Conservation (phyloP, 805 yeast species). For the Wickerhamiella cacticola region DNA sequence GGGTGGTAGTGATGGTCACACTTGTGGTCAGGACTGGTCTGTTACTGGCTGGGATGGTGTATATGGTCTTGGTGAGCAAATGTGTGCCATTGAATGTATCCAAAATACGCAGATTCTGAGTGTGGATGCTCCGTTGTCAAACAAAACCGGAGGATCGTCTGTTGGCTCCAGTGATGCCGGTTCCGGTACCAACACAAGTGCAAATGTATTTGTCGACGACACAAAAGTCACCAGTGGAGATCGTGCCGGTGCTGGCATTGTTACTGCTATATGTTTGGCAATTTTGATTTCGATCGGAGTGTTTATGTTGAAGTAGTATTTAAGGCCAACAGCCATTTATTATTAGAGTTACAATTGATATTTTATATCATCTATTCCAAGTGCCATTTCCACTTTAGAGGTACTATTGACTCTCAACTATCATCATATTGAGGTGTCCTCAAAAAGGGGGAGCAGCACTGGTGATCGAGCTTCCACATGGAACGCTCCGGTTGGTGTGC, state of each 20-base stretch:
- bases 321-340: neutral
- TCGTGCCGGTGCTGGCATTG: constrained; percentile 78
- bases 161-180: constrained; percentile 62
- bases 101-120: constrained; percentile 34
- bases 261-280: constrained; percentile 64
- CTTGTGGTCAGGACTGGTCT: constrained; percentile 73
- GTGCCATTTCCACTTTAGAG: no score
- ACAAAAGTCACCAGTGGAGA: constrained; percentile 45
- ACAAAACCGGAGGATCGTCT: constrained; percentile 57
- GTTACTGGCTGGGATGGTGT: constrained; percentile 46
- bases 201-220: constrained; percentile 20
- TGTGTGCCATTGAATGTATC: constrained; percentile 59
- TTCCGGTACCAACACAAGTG: constrained; percentile 14
- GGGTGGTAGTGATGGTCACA: constrained; percentile 70
- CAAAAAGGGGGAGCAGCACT: no score
- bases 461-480: no score
- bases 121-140: constrained; percentile 48
- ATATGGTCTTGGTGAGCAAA: constrained; percentile 78
- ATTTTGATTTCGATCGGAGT: constrained; percentile 50
- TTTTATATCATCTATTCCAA: no score
- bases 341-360: neutral
- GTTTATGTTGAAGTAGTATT: constrained; percentile 47
- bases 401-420: no score
- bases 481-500: no score
- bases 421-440: no score